Base-by-base conservation (phyloP, 1,284 basidiomycete genomes). In the Thelephora terrestris region DNA sequence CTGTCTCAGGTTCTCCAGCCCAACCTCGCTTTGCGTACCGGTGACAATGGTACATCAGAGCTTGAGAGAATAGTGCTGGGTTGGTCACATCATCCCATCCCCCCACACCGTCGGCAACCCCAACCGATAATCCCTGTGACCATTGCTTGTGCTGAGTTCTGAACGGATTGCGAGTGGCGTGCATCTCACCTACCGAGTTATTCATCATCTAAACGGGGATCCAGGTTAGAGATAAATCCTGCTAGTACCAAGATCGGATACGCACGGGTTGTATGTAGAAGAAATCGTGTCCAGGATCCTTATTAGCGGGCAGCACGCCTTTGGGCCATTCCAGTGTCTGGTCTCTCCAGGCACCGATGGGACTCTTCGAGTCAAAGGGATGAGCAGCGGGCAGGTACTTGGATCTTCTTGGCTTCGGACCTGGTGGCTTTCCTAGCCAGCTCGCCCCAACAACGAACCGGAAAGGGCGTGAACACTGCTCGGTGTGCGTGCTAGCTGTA, bases 81-180 rank as follows among this genome's bases (percentile, higher is more conserved):
- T 94, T 91, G 25, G 91, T 78, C 1, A 81, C 81, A 55, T 88
- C 74, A 32, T 71, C 69, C 81, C 81, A 85, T 18, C 81, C 81
- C 3, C 82, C 81, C 1, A 85, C 81, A 17, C 81, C 81, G 54
- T 85, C 81, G 12, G 81, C 81, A 2, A 81, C 69, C 62, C 75
- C 88, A 48, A 93, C 71, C 4, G 85, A 78, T n/a, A 90, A 62
- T 25, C 88, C 88, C 79, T 89, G 53, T n/a, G 29, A 32, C 29
- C 29, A 32, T 32, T 32, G 29, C 12, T 32, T 3, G 12, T 32
- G 14, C 14, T 32, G 9, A 32, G 29, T 32, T 14, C 14, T 10
- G 3, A 32, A 12, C 9, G 29, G 14, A 32, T 10, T 3, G 14
- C 3, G 29, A 32, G 43, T 24, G 40, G 9, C 20, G 52, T 52